phyloP scores from a whole-genome alignment of 2,329 filamentous ascomycete species.

The Pseudogymnoascus sp. region DNA sequence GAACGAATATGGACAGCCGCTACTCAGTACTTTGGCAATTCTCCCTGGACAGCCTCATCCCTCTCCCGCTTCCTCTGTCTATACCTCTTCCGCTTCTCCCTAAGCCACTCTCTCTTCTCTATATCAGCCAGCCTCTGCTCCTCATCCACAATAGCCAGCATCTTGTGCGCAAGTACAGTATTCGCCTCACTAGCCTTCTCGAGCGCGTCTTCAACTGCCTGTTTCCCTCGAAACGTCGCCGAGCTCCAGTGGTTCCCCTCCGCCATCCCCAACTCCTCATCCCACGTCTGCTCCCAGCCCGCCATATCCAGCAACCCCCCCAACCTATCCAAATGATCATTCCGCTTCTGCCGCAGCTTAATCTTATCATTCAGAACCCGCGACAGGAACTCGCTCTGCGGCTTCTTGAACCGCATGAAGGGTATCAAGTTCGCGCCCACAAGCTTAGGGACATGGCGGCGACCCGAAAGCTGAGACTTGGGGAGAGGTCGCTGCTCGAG shows the following conservation, averaged over 20 bases:
- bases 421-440: slow-evolving; percentile 48
- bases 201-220: not conserved
- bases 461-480: slow-evolving; percentile 39
- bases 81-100: slow-evolving; percentile 2
- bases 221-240: slow-evolving; percentile 8
- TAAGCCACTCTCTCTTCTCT: slow-evolving; percentile 24
- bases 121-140: slow-evolving; percentile 37
- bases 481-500: slow-evolving; percentile 47
- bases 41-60: not conserved
- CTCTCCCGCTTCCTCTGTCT: not conserved
- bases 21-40: not conserved
- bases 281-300: slow-evolving; percentile 41
- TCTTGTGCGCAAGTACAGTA: slow-evolving; percentile 29
- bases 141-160: slow-evolving; percentile 39
- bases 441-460: slow-evolving; percentile 52
- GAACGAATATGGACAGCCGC: not conserved
- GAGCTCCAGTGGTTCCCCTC: slow-evolving; percentile 2
- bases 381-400: slow-evolving; percentile 53
- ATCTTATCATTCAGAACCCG: slow-evolving; percentile 48
- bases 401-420: slow-evolving; percentile 59
- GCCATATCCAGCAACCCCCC: slow-evolving; percentile 29
- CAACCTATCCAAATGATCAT: slow-evolving; percentile 33
- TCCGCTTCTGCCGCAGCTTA: slow-evolving; percentile 34
- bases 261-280: slow-evolving; percentile 22
- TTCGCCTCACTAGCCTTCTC: slow-evolving; percentile 24